Evolutionary conservation across 1,284 basidiomycete species (phyloP).

Genomic region (Taiwanofungus camphoratus): DNA sequence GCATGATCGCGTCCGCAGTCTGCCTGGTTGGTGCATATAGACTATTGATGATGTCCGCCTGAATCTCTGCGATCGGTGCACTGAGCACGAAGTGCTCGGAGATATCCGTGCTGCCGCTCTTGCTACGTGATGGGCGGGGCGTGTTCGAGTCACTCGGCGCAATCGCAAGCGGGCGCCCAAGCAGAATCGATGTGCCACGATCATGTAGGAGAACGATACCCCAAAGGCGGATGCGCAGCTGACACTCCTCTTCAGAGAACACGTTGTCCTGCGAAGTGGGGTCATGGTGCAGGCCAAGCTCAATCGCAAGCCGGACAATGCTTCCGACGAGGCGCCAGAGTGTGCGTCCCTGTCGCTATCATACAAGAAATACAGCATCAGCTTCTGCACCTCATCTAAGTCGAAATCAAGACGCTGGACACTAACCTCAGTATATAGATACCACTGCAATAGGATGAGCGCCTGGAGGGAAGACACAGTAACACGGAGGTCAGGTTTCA

Average conservation of each 20-base stretch:
- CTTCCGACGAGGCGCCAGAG: constrained; percentile 81
- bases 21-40: constrained; percentile 69
- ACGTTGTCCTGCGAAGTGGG: constrained; percentile 57
- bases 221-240: constrained; percentile 75
- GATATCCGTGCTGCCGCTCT: constrained; percentile 34
- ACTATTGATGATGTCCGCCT: constrained; percentile 80
- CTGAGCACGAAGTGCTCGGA: constrained; percentile 72
- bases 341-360: constrained; percentile 74
- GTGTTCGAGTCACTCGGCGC: constrained; percentile 73
- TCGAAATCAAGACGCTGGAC: background rate
- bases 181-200: constrained; percentile 75
- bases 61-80: constrained; percentile 68
- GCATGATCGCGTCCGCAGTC: constrained; percentile 61
- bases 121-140: constrained; percentile 52
- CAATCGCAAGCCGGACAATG: constrained; percentile 70
- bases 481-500: constrained; percentile 75
- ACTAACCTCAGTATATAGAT: constrained; percentile 76
- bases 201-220: constrained; percentile 77
- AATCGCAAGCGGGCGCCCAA: constrained; percentile 78
- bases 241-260: constrained; percentile 69
- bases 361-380: constrained; percentile 10
- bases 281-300: constrained; percentile 79
- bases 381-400: constrained; percentile 1
- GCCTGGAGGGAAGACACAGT: constrained; percentile 76
- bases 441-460: constrained; percentile 78